Evolutionary conservation across 1,284 basidiomycete species (phyloP).

Genomic region (Afroboletus lepidellus): DNA sequence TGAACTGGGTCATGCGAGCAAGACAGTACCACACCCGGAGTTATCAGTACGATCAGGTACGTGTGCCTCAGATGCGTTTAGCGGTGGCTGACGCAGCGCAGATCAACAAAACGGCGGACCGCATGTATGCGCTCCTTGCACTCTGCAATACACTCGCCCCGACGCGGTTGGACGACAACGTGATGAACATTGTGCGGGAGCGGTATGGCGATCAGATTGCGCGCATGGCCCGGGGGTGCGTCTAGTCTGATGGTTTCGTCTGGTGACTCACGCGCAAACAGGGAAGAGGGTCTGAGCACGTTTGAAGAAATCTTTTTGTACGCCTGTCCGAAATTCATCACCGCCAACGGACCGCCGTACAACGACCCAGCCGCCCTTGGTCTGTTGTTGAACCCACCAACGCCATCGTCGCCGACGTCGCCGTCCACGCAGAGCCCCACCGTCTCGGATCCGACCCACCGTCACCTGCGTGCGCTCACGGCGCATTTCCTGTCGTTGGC

Average conservation of each 20-base stretch:
- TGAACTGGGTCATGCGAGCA: conserved; percentile 92
- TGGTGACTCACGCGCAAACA: conserved; percentile 27
- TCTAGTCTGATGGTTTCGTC: conserved; percentile 2
- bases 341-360: conserved; percentile 91
- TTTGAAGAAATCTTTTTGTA: conserved; percentile 95
- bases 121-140: conserved; percentile 96
- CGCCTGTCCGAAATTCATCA: conserved; percentile 96
- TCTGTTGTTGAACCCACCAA: conserved; percentile 46
- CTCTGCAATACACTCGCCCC: conserved; percentile 93
- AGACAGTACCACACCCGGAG: conserved; percentile 94
- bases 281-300: conserved; percentile 74
- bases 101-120: conserved; percentile 96
- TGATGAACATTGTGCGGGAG: conserved; percentile 91
- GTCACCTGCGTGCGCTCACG: conserved; percentile 61
- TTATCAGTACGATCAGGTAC: conserved; percentile 93
- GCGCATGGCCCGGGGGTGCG: conserved; percentile 81
- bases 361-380: conserved; percentile 74
- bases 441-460: conserved; percentile 74
- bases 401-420: conserved; percentile 30
- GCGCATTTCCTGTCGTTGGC: conserved; percentile 80
- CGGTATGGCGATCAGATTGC: conserved; percentile 89
- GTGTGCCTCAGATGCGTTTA: conserved; percentile 11
- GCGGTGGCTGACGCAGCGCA: conserved; percentile 30
- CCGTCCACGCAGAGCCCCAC: conserved; percentile 16
- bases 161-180: conserved; percentile 89